Evolutionary conservation across 352 stramenopile genomes (phyloP).

Genomic region (Pythium dissimile): DNA sequence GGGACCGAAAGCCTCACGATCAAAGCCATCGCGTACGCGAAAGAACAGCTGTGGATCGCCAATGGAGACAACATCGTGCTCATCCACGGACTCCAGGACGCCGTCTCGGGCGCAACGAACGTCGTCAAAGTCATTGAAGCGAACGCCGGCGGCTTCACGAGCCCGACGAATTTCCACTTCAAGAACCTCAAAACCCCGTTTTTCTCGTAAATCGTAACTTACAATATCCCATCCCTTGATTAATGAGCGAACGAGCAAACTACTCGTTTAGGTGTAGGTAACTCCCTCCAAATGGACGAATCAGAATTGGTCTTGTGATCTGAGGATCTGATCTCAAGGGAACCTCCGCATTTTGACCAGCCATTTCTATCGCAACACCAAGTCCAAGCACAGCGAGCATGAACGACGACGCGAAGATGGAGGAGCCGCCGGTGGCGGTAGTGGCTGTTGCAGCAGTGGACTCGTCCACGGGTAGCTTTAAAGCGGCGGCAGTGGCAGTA

Average conservation of each 20-base stretch:
- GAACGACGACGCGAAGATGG: conserved; percentile 19
- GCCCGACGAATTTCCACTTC: conserved; percentile 63
- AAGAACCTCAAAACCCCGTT: conserved; percentile 41
- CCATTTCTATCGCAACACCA: not conserved
- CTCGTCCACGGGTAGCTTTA: not conserved
- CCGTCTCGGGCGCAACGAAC: conserved; percentile 77
- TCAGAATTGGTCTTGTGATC: not conserved
- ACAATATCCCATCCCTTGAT: no score
- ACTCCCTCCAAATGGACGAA: no score
- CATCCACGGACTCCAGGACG: conserved; percentile 87
- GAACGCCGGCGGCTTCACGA: conserved; percentile 59
- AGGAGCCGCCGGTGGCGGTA: not conserved
- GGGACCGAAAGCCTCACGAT: conserved; percentile 84
- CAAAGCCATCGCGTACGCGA: conserved; percentile 79
- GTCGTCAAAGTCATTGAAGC: conserved; percentile 89
- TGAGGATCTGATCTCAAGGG: not conserved
- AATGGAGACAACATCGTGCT: conserved; percentile 87
- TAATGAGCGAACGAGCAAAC: no score
- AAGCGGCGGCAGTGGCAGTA: not conserved
- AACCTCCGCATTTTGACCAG: not conserved
- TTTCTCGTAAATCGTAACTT: conserved; percentile 15
- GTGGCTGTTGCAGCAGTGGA: not conserved
- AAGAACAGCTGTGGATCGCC: conserved; percentile 76
- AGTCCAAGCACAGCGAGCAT: no score
- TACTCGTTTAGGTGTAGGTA: no score